Base-by-base conservation (phyloP, 2,329 filamentous ascomycete genomes). In the Aspergillus thermomutatus region DNA sequence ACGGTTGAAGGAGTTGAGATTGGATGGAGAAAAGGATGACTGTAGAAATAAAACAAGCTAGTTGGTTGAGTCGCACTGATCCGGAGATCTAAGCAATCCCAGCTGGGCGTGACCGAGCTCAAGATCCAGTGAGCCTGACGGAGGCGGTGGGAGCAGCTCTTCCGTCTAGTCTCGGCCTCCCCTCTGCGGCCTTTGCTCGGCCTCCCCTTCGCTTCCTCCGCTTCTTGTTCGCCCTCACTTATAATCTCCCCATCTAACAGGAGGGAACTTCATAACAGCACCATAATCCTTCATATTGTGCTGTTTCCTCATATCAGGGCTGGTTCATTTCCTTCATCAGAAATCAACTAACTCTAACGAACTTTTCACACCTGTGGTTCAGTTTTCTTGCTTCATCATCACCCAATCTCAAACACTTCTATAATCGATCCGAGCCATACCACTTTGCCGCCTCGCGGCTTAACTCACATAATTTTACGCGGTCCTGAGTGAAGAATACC, bases 111-210 rank as follows among this genome's bases (percentile, higher is more conserved):
- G 43, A 46, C 23, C 43, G 6, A 46, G 57, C 45, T 54, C 53
- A 48, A 28, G 51, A 60, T 46, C 55, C 54, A 64, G 64, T 56
- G 66, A 60, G 56, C 64, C 66, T 69, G 68, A 71, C 65, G 67
- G 70, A 69, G 69, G 70, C 70, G 70, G 70, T 72, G 64, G 57
- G 51, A 50, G 53, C 59, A 60, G 57, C 63, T 65, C 55, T 52
- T 54, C 50, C 31, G 28, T 49, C 49, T 41, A 26, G 55, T 48
- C 53, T 46, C 60, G 58, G 58, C 58, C 63, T 58, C 10, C 61
- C 55, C 53, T 60, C 59, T 37, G 62, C 63, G 60, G 60, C 59
- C 59, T 67, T 69, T 64, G 56, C 62, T 65, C 59, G 58, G 60
- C 55, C 59, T 65, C 59, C 61, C 62, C 65, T 64, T 62, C 61